Conservation (phyloP, 768 basidiomycete species). For the Postia placenta region DNA sequence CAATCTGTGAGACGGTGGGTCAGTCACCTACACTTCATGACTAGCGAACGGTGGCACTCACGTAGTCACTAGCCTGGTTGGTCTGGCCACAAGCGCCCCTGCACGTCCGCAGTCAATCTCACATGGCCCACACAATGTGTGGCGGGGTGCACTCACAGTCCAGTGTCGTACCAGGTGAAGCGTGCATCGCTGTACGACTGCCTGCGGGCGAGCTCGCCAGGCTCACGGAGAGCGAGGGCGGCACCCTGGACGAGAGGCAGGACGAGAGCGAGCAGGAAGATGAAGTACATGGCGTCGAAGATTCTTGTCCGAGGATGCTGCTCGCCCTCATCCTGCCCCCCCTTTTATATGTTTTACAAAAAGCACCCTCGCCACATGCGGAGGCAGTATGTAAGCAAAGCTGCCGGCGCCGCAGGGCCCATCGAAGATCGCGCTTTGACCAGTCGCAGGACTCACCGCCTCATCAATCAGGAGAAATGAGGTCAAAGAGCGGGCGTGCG, state of each 20-base stretch:
- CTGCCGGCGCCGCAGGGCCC: too few relatives aligned
- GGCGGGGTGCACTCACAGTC: constrained; percentile 22
- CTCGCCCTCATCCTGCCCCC: too few relatives aligned
- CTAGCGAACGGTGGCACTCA: too few relatives aligned
- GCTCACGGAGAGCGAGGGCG: constrained; percentile 7
- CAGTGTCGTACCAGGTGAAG: constrained; percentile 29
- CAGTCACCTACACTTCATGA: too few relatives aligned
- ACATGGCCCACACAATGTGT: not conserved
- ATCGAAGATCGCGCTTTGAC: too few relatives aligned
- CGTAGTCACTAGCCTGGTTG: constrained; percentile 28
- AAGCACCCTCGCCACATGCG: too few relatives aligned
- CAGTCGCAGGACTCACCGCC: too few relatives aligned
- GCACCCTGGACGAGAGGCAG: constrained; percentile 18
- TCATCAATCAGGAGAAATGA: too few relatives aligned
- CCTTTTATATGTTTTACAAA: too few relatives aligned
- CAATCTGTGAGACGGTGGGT: constrained; percentile 22
- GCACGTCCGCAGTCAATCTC: not conserved
- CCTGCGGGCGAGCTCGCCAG: constrained; percentile 12
- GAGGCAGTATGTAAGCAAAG: too few relatives aligned
- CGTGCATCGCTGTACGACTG: constrained; percentile 17
- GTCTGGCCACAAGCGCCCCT: constrained; percentile 30
- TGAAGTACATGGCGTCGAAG: constrained; percentile 14
- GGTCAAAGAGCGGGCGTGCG: too few relatives aligned
- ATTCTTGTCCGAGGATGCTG: too few relatives aligned
- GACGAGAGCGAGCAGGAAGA: constrained; percentile 17